phyloP scores from a whole-genome alignment of 2,329 filamentous ascomycete species.

The Leptographium lundbergii region DNA sequence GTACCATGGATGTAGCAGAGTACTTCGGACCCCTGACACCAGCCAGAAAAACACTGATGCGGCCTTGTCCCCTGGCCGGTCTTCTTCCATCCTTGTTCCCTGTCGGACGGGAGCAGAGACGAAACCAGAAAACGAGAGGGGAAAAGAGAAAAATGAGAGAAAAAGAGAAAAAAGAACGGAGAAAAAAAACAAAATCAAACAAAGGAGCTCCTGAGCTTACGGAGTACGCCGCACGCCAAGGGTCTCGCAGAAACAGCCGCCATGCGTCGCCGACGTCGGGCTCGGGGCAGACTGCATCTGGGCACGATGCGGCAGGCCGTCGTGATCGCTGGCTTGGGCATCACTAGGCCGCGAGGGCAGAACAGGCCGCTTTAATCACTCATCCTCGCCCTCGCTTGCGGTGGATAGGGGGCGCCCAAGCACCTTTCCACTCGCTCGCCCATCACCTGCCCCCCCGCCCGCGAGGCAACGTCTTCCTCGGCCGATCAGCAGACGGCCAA shows the following conservation, averaged over 20 bases:
- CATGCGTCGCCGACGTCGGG: neutral
- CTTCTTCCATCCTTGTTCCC: conserved; percentile 5
- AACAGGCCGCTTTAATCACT: too few relatives aligned
- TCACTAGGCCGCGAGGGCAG: too few relatives aligned
- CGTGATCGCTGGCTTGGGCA: too few relatives aligned
- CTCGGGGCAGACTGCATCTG: neutral
- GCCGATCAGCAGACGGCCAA: neutral
- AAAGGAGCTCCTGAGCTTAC: neutral
- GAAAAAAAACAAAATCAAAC: neutral
- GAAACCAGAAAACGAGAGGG: neutral
- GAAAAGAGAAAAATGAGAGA: neutral
- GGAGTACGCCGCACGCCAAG: neutral
- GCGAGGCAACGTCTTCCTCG: too few relatives aligned
- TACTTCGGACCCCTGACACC: neutral
- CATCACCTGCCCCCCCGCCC: too few relatives aligned
- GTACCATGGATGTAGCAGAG: too few relatives aligned
- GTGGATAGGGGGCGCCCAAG: too few relatives aligned
- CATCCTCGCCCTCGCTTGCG: too few relatives aligned
- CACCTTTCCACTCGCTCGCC: too few relatives aligned
- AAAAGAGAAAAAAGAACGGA: neutral
- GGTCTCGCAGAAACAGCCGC: too few relatives aligned
- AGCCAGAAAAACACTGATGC: neutral
- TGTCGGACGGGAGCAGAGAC: neutral
- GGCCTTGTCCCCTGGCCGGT: neutral
- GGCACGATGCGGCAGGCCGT: too few relatives aligned